phyloP scores from a whole-genome alignment of 2,329 filamentous ascomycete species.

The Arthrobotrys sphaeroides region DNA sequence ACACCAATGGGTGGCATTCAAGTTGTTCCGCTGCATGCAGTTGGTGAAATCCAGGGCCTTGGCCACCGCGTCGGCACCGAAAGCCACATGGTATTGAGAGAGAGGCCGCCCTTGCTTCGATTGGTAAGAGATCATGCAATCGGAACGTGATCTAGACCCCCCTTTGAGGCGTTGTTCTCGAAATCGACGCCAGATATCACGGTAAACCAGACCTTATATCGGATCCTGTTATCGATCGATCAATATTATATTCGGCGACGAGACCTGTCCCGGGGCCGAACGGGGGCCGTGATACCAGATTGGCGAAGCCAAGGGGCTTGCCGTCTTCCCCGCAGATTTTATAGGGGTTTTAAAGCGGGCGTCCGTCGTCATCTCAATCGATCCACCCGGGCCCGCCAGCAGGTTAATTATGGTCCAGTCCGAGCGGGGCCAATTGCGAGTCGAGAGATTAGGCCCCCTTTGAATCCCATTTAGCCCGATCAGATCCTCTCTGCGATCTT shows the following conservation, averaged over 20 bases:
- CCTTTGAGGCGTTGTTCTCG: neutral
- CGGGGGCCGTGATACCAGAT: no score
- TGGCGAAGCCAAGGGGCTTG: constrained; percentile 16
- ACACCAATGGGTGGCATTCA: constrained; percentile 20
- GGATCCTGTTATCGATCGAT: constrained; percentile 27
- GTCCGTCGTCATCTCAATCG: neutral
- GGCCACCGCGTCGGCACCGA: neutral
- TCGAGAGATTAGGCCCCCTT: constrained; percentile 4
- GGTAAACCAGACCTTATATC: neutral
- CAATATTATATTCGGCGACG: no score
- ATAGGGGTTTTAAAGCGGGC: constrained; percentile 14
- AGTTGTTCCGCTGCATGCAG: constrained; percentile 44
- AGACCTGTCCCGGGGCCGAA: no score
- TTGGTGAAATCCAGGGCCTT: constrained; percentile 21
- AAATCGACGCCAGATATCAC: no score
- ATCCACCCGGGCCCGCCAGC: neutral
- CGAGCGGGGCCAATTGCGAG: no score
- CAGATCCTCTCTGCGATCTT: no score
- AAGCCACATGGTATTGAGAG: neutral
- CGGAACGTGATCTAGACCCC: constrained; percentile 2
- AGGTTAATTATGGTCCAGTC: neutral
- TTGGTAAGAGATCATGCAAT: constrained; percentile 8
- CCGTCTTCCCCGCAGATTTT: constrained; percentile 26
- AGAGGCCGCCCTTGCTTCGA: constrained; percentile 30
- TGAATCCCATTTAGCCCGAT: no score